Conservation (phyloP, 345 rosid genomes). For the Nephelium lappaceum region DNA sequence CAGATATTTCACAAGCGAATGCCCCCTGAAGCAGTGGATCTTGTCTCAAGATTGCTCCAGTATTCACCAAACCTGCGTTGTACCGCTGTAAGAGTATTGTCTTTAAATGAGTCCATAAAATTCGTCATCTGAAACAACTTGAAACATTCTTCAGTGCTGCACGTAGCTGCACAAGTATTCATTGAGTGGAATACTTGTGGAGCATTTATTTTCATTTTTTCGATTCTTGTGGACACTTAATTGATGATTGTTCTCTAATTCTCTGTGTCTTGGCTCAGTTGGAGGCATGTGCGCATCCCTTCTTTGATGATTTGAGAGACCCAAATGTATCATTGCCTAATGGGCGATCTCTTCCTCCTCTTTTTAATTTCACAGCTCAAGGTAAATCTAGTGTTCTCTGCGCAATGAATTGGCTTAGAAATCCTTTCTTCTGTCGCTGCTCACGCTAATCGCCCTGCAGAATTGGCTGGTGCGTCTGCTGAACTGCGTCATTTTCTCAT, state of each 20-base stretch:
- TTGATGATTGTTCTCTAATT: not conserved
- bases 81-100: slow-evolving; percentile 61
- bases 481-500: slow-evolving; percentile 82
- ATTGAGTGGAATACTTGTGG: not conserved
- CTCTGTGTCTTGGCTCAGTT: slow-evolving; percentile 40
- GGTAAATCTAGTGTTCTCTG: slow-evolving; percentile 43
- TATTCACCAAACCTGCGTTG: slow-evolving; percentile 83
- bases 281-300: slow-evolving; percentile 98
- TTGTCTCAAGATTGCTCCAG: slow-evolving; percentile 83
- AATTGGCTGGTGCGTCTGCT: slow-evolving; percentile 76
- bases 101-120: not conserved
- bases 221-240: not conserved
- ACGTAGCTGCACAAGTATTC: not conserved
- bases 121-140: not conserved
- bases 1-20: slow-evolving; percentile 77
- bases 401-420: not conserved
- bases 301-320: slow-evolving; percentile 85
- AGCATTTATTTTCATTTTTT: not conserved
- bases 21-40: slow-evolving; percentile 84
- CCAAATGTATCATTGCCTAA: slow-evolving; percentile 81
- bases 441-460: slow-evolving; percentile 46
- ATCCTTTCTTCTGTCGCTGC: not conserved
- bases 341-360: slow-evolving; percentile 82
- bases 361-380: slow-evolving; percentile 91
- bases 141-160: not conserved